Evolutionary conservation across 192 early-diverging fungal genomes (phyloP), one percentile per base, ranked within the genome.

Genomic region (Spinellus fusiger): DNA sequence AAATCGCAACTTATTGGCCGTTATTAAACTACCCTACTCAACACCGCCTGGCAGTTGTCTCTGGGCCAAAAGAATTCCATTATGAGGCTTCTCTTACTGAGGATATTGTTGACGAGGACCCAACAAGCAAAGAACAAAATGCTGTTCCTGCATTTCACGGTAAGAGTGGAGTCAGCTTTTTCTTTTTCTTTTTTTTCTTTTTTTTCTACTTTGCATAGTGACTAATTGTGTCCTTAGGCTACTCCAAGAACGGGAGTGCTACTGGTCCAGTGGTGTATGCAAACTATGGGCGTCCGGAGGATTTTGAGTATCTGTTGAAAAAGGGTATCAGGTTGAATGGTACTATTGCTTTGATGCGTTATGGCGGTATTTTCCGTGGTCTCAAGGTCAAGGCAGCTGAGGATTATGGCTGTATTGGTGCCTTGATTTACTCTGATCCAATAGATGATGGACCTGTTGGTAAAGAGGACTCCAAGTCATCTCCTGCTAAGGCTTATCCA

Each of bases 381-480:
- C 38, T 85, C 15, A 86, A 88, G 56, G 79, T 88, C 10, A 63
- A 73, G 7, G 81, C 73, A 26, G 86, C 86, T 15, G 76, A 85
- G 68, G 40, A 66, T 0, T 64, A 61, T 27, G 86, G 86, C 9
- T 78, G 78, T 18, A 62, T 65, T 1, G 86, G 84, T 23, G 76
- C 78, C 50, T 62, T 88, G 12, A 73, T 88, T 29, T 88, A 85
- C 61, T 80, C 77, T 22, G 86, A 88, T 56, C 86, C 86, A 5
- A 73, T 73, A 15, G 84, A 88, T 35, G 86, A 86, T 54, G 86
- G 86, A 10, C 80, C 73, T 6, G 20, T 70, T 12, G 59, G 60
- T 32, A 70, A 70, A 40, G 51, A 64, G 18, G 40, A 49, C 5
- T 18, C 34, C 27, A 20, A 49, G 16, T 53, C 47, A 9, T 57